Evolutionary conservation across 345 rosid species (phyloP), one percentile per base, ranked within the genome.

Genomic region (Trapa incisa): DNA sequence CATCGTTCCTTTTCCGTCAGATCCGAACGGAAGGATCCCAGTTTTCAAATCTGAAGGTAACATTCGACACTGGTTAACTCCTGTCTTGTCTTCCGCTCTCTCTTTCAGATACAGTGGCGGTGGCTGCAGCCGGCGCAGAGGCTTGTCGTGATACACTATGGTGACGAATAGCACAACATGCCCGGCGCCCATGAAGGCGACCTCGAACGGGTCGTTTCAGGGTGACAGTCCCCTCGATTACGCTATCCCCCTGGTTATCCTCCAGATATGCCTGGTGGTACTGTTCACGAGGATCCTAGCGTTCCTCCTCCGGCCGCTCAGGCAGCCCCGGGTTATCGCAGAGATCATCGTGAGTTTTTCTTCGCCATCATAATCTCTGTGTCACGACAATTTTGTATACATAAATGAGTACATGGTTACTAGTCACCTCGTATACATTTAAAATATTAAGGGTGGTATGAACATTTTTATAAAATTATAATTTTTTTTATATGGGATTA

Each of bases 311-410:
- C 73, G 72, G 32, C 94, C 96, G 62, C 84, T 89, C 56, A 73
- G 84, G 47, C 96, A 89, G 47, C 96, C 96, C 0, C 67, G 94
- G 6, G 94, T 87, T 60, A 84, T 87, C 36, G 96, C 96, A 1
- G 96, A 89, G 81, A 84, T 89, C 78, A 79, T 89, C 64, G 94
- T 89, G 71, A 75, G 87, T 72, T 41, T 41, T 7, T 58, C 62
- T 42, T 64, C n/a, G 42, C 17, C 39, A 22, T 22, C 29, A 22
- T 22, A 22, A 22, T 22, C 29, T 22, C 29, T 22, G 29, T 22
- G 29, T 22, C 29, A 22, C 29, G 29, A 22, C 29, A 22, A 22
- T 22, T 22, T 22, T 22, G 29, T 22, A 22, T 22, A 22, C 29
- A 22, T 22, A 22, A 22, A 22, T 22, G 29, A 22, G 29, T 22